phyloP scores from a whole-genome alignment of 306 rosid genomes.

The Canavalia ensiformis region DNA sequence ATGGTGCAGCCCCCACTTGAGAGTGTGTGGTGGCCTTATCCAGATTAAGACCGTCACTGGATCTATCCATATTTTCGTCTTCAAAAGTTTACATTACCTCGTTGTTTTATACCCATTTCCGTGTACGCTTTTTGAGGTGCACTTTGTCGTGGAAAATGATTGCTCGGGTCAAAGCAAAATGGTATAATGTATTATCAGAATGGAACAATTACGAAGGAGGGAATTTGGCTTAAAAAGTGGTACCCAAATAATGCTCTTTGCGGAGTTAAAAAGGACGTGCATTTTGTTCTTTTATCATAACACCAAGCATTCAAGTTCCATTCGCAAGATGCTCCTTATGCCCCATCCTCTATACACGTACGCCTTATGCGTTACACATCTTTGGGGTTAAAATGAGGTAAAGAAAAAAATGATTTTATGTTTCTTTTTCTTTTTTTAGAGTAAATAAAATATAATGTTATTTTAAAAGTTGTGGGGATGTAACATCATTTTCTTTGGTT shows the following conservation, averaged over 20 bases:
- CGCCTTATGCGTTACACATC: background rate
- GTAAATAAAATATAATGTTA: background rate
- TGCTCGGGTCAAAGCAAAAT: conserved; percentile 38
- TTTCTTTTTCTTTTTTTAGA: background rate
- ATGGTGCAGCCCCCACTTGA: conserved; percentile 44
- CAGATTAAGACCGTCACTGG: conserved; percentile 31
- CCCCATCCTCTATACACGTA: background rate
- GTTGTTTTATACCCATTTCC: conserved; percentile 39
- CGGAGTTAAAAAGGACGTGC: conserved; percentile 41
- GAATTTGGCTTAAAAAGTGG: conserved; percentile 50
- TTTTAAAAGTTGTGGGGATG: no score
- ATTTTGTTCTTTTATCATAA: conserved; percentile 23
- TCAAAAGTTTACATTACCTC: conserved; percentile 4
- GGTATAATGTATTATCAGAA: conserved; percentile 30
- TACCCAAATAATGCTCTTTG: conserved; percentile 42
- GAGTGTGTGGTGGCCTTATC: conserved; percentile 52
- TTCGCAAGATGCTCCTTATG: conserved; percentile 14
- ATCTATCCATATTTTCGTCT: conserved; percentile 31
- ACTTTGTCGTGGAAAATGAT: conserved; percentile 54
- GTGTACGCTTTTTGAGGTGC: conserved; percentile 50
- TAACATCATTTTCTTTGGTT: no score
- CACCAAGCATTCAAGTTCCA: conserved; percentile 24
- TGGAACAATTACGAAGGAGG: conserved; percentile 52
- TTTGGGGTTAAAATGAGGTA: background rate
- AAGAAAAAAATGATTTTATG: background rate